phyloP scores from a whole-genome alignment of 2,329 filamentous ascomycete species.

The Scopulariopsis brevicaulis region DNA sequence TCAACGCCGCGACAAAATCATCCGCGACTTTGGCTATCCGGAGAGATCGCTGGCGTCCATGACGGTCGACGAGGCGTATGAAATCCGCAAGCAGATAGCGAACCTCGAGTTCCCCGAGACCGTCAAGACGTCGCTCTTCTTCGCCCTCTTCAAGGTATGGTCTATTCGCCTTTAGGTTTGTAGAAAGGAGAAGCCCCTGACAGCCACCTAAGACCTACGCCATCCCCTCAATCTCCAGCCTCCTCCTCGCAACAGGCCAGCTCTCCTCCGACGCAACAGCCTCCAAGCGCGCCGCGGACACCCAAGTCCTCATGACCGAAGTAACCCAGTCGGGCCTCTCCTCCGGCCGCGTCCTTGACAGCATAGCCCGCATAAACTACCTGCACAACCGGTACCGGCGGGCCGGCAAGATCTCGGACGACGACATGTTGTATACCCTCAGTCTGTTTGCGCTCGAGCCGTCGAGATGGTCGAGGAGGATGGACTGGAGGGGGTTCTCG shows the following conservation, averaged over 20 bases:
- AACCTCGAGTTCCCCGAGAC: constrained; percentile 44
- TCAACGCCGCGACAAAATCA: not conserved
- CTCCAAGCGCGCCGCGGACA: constrained; percentile 41
- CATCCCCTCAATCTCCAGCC: constrained; percentile 38
- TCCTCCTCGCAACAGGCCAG: constrained; percentile 36
- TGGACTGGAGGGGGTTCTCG: constrained; percentile 46
- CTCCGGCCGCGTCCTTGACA: constrained; percentile 31
- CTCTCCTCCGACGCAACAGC: constrained; percentile 31
- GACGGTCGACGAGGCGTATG: constrained; percentile 1
- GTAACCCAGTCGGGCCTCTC: constrained; percentile 28
- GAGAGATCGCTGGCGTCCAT: not conserved
- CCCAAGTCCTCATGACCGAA: constrained; percentile 34
- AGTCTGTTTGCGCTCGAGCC: constrained; percentile 46
- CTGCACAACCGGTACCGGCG: constrained; percentile 46
- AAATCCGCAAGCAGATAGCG: not conserved
- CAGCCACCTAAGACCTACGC: constrained; percentile 26
- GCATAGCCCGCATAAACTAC: constrained; percentile 53
- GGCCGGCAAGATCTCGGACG: constrained; percentile 46
- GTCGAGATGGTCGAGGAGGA: constrained; percentile 34
- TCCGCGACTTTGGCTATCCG: not conserved
- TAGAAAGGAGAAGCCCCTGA: not conserved
- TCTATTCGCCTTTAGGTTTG: not conserved
- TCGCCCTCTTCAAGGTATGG: constrained; percentile 44
- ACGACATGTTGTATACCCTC: constrained; percentile 56
- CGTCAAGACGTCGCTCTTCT: constrained; percentile 37